phyloP scores from a whole-genome alignment of 2,329 filamentous ascomycete genomes.

The Knufia petricola region DNA sequence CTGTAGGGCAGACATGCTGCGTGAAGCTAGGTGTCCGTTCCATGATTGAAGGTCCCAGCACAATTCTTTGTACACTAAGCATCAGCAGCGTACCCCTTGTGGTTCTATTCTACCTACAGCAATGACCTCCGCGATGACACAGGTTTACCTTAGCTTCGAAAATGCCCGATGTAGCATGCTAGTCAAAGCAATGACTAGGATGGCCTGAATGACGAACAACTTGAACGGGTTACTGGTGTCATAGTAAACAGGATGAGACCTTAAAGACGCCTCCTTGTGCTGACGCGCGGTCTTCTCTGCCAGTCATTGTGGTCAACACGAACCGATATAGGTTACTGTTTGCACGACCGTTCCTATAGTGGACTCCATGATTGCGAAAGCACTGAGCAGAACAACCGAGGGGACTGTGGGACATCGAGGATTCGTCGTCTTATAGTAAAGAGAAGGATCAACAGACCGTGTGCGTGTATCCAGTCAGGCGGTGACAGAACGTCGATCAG shows the following conservation, averaged over 20 bases:
- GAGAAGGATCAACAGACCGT: background rate
- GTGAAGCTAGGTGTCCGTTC: constrained; percentile 74
- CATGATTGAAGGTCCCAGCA: constrained; percentile 81
- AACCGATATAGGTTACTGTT: constrained; percentile 15
- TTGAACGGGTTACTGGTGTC: constrained; percentile 62
- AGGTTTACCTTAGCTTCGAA: constrained; percentile 65
- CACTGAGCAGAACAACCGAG: no score
- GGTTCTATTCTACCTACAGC: constrained; percentile 39
- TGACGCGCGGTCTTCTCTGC: constrained; percentile 31
- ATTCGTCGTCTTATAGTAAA: background rate
- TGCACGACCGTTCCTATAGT: constrained; percentile 1
- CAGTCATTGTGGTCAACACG: constrained; percentile 16
- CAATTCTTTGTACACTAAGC: constrained; percentile 41
- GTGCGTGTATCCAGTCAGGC: background rate
- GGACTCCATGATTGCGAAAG: constrained; percentile 5
- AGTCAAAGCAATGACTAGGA: constrained; percentile 66
- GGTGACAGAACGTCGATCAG: background rate
- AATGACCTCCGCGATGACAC: constrained; percentile 76
- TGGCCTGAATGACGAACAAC: constrained; percentile 65
- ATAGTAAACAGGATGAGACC: constrained; percentile 57
- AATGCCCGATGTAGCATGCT: constrained; percentile 67
- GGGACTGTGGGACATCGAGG: background rate
- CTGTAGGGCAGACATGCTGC: constrained; percentile 63
- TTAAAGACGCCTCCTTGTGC: constrained; percentile 61
- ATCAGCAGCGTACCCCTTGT: background rate